Base-by-base conservation (phyloP, 805 yeast species). In the Candida incommunis region DNA sequence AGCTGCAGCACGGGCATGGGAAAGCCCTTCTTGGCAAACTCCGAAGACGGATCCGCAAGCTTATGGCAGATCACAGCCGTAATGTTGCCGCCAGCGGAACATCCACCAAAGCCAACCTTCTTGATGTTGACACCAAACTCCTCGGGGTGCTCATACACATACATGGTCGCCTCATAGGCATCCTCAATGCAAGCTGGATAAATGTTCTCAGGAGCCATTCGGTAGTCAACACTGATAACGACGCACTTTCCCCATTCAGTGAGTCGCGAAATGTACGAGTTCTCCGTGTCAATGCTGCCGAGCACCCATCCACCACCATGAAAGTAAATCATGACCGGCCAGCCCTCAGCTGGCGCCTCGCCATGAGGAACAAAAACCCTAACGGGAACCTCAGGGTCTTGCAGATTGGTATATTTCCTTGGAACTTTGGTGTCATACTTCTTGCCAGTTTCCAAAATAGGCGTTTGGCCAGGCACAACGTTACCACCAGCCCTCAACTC, bases 131-230 rank as follows among this genome's bases (percentile, higher is more conserved):
- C 43, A 20, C 42, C 41, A 22, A 46, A 42, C 16, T 44, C 41
- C 41, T 37, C 21, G 34, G 54, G 47, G 37, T 48, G 46, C 41
- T 49, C 48, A 20, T 26, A 37, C 16, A 23, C 44, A 35, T 25
- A 40, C 51, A 41, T 16, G 29, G 46, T 41, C 4, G 72, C 55
- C 45, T 62, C 66, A 47, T 58, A 67, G n/a, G 68, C 52, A 56
- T 71, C 76, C 7, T 70, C 65, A 2, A 68, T 64, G 40, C 69
- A 62, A 7, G 74, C 71, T 2, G 78, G 77, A 53, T 59, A 72
- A 21, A 71, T 70, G 51, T 58, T 50, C 52, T 72, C 74, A 2
- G 77, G 78, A 0, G 75, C 75, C 45, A 70, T 54, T 35, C 76
- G 49, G 55, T 72, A 72, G 53, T 72, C 75, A n/a, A 72, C 70